Evolutionary conservation across 441 rosid species (phyloP), one percentile per base, ranked within the genome.

Genomic region (Croton laevigatus): DNA sequence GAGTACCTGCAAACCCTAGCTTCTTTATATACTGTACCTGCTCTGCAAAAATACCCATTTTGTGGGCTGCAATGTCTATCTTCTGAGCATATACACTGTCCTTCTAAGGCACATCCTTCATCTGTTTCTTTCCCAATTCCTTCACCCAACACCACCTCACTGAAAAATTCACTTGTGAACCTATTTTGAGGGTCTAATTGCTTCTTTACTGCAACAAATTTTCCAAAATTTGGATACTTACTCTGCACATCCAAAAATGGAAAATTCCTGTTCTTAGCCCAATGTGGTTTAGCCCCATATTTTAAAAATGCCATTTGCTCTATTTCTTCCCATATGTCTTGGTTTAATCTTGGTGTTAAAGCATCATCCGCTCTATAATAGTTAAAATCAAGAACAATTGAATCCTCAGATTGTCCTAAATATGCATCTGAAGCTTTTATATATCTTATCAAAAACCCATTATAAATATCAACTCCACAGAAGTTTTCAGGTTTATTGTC

Each of bases 241-340:
- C 11, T 70, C 48, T 54, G 55, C 66, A 84, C 91, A 9, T 83
- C 83, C 19, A 72, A 40, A 84, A 94, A 91, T 14, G 89, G 90
- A 44, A 82, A 20, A 62, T 88, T 90, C 80, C 91, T 84, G 40
- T 91, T 94, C 78, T 94, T 94, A 12, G 87, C 94, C 97, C 97
- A 94, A 65, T 91, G 98, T 0, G 98, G 94, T 73, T 73, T 88
- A 0, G 95, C 97, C 12, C 86, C 88, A 6, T 91, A 52, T 66
- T 89, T 89, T 66, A 87, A 62, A 74, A 94, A 90, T 13, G 91
- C 98, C 77, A 94, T 83, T 72, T 91, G 97, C 87, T 94, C 97
- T 17, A 91, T 73, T 81, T 94, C 97, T 80, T 91, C 98, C 95
- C 86, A 82, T 34, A 83, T 76, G 54, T 91, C 92, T 81, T 94